Evolutionary conservation across 2,329 filamentous ascomycete genomes (phyloP).

Genomic region (Phyllosticta ampelicida): DNA sequence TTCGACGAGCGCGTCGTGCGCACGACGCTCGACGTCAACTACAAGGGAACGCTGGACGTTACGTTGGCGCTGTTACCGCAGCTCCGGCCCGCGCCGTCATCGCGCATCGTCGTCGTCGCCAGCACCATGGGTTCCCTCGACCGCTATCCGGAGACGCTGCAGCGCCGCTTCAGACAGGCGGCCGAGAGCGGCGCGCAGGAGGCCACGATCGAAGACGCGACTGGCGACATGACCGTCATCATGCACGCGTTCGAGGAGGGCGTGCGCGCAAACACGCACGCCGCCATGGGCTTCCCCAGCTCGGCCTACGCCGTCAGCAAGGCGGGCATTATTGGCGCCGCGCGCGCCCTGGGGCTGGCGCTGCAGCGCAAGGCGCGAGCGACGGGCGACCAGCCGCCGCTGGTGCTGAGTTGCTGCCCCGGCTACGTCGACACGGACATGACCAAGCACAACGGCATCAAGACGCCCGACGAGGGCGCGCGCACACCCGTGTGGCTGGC

Average conservation of each 20-base stretch:
- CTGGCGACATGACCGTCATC: conserved; percentile 25
- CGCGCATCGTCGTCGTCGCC: conserved; percentile 26
- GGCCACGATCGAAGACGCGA: conserved; percentile 12
- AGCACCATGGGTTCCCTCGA: conserved; percentile 29
- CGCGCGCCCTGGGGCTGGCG: conserved; percentile 27
- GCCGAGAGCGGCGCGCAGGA: conserved; percentile 14
- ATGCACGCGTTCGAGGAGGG: conserved; percentile 41
- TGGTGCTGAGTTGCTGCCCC: conserved; percentile 33
- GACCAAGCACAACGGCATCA: conserved; percentile 31
- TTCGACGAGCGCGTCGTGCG: conserved; percentile 36
- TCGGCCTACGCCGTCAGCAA: conserved; percentile 41
- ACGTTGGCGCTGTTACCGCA: conserved; percentile 37
- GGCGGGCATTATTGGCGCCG: conserved; percentile 34
- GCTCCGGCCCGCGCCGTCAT: conserved; percentile 24
- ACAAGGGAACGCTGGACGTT: conserved; percentile 40
- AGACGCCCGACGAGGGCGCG: conserved; percentile 35
- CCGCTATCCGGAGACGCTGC: conserved; percentile 36
- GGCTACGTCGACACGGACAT: conserved; percentile 39
- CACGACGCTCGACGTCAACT: conserved; percentile 41
- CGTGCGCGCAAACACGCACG: conserved; percentile 36
- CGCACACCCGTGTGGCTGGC: conserved; percentile 35
- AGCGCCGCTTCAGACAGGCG: conserved; percentile 32
- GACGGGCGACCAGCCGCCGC: neutral
- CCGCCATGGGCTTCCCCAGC: conserved; percentile 39
- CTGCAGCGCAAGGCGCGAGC: neutral